These are phyloP conservation scores for Didymosphaeria variabile DNA, from an alignment of 2,329 filamentous ascomycete genomes.

Conservation along the genomic window DNA sequence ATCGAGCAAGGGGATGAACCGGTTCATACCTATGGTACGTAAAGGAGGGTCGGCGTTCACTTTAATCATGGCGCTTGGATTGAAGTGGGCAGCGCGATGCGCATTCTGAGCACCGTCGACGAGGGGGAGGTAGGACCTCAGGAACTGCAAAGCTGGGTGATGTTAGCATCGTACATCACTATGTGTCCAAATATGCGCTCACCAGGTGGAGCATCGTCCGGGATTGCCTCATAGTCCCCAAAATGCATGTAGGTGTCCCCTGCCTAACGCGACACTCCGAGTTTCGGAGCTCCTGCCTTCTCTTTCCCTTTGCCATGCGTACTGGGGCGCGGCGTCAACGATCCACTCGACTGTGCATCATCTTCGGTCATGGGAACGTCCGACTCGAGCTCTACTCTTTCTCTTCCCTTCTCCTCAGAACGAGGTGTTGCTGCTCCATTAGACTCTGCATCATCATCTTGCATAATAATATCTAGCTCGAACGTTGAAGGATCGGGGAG, in stretches of 20 bases:
- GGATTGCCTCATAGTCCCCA: slow-evolving; percentile 9
- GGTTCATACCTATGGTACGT: background rate
- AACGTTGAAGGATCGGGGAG: too few species aligned
- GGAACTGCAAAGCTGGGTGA: slow-evolving; percentile 13
- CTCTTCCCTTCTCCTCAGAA: too few species aligned
- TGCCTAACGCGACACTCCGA: background rate
- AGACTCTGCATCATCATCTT: too few species aligned
- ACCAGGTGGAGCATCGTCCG: slow-evolving; percentile 14
- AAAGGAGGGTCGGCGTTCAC: background rate
- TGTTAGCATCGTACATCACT: background rate
- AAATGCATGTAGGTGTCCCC: slow-evolving; percentile 6
- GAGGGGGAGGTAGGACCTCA: slow-evolving; percentile 13
- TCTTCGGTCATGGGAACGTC: too few species aligned
- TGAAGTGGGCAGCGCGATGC: background rate
- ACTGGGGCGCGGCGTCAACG: background rate
- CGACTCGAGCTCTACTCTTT: too few species aligned
- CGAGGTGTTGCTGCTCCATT: too few species aligned
- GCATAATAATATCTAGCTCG: too few species aligned
- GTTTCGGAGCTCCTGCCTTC: background rate
- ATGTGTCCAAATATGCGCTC: background rate
- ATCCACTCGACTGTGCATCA: background rate
- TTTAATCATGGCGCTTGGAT: slow-evolving; percentile 6
- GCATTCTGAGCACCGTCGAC: slow-evolving; percentile 3
- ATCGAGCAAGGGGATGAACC: background rate
- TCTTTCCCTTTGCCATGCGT: background rate